These are phyloP conservation scores for Starmerella geochares DNA, from an alignment of 805 yeast species.

Conservation along the genomic window DNA sequence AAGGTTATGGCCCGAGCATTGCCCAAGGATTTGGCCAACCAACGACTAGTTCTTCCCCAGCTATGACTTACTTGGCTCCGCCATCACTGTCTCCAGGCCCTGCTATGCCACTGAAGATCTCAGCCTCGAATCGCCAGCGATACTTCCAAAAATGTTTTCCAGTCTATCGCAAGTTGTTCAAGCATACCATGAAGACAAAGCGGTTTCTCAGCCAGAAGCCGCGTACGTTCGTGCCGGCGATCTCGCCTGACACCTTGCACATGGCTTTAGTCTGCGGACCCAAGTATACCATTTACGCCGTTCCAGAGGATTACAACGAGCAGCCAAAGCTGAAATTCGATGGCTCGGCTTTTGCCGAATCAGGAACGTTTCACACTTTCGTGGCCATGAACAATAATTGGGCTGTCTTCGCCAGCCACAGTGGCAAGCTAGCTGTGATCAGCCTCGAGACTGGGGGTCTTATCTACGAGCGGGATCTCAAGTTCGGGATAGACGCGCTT, in stretches of 20 bases:
- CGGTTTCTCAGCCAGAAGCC: conserved; percentile 40
- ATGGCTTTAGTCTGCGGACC: conserved; percentile 58
- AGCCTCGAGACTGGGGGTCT: conserved; percentile 54
- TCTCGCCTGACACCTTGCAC: conserved; percentile 53
- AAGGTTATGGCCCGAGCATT: too few species aligned
- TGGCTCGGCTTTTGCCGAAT: conserved; percentile 55
- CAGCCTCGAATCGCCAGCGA: conserved; percentile 21
- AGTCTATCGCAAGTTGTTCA: conserved; percentile 53
- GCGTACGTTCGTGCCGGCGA: conserved; percentile 44
- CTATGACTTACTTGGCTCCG: background rate
- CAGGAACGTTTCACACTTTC: conserved; percentile 12
- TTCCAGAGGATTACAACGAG: conserved; percentile 38
- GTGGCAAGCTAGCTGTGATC: conserved; percentile 58
- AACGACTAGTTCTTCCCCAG: background rate
- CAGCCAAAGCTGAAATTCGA: conserved; percentile 53
- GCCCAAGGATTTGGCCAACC: background rate
- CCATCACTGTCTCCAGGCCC: conserved; percentile 1
- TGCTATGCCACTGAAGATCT: background rate
- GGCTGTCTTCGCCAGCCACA: conserved; percentile 59
- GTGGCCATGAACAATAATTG: conserved; percentile 43
- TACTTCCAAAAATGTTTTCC: conserved; percentile 76
- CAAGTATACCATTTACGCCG: conserved; percentile 64
- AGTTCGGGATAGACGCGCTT: conserved; percentile 69
- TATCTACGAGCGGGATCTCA: conserved; percentile 56
- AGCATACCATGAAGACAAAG: conserved; percentile 44